Evolutionary conservation across 176 grass and related monocot species (phyloP).

Genomic region (Juncus effusus): DNA sequence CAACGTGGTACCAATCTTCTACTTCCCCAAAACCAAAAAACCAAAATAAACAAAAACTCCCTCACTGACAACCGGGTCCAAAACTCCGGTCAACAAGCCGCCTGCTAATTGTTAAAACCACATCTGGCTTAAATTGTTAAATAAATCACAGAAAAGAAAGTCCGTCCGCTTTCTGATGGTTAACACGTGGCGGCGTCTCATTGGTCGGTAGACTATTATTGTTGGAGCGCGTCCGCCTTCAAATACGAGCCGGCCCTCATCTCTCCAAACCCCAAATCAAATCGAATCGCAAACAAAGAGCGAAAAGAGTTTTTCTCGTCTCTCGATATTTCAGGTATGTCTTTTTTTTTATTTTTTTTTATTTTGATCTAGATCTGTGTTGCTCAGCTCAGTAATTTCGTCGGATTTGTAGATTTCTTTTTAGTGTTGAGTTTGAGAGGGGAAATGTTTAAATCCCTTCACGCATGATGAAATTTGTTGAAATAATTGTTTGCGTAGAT

Average conservation of each 20-base stretch:
- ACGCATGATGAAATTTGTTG: no score
- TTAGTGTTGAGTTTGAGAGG: neutral
- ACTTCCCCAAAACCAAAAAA: neutral
- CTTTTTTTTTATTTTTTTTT: neutral
- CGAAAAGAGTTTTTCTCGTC: neutral
- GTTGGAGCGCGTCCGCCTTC: conserved; percentile 18
- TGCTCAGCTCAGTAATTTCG: neutral
- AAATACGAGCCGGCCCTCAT: conserved; percentile 19
- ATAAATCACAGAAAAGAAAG: no score
- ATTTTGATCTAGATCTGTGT: neutral
- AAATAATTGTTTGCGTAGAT: no score
- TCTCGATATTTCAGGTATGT: neutral
- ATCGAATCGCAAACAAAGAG: conserved; percentile 5
- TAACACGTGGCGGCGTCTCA: neutral
- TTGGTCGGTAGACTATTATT: neutral
- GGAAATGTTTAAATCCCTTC: no score
- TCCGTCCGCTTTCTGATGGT: neutral
- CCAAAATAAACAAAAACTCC: no score
- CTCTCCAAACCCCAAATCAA: neutral
- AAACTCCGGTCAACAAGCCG: no score
- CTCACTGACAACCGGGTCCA: no score
- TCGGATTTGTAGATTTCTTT: conserved; percentile 7
- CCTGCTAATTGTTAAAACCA: no score
- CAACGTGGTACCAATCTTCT: no score
- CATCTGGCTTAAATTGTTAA: no score